Evolutionary conservation across 2,329 filamentous ascomycete species (phyloP), one percentile per base, ranked within the genome.

Genomic region (Fusarium palustre): DNA sequence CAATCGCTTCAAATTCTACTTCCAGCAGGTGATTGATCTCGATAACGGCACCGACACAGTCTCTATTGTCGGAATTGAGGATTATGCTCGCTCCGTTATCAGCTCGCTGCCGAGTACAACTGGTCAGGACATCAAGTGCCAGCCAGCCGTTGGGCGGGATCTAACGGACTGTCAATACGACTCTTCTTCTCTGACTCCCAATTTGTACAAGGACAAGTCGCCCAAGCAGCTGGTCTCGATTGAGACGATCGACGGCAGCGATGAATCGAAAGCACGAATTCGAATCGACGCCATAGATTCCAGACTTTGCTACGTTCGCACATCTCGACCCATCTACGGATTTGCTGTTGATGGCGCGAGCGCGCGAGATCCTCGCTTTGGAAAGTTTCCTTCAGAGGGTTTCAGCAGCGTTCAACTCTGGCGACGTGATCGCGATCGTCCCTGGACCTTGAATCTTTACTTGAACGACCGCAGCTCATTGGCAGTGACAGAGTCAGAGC

Each of bases 1-100:
- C 62, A 92, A 90, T 76, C 88, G 93, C 38, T 88, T 97, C 78
- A 98, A 98, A 79, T 85, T 95, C 48, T 97, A 90, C 79, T 97
- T 98, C 78, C 83, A 92, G 50, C 94, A 99, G 77, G 87, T 87
- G 12, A 83, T 97, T 48, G 88, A 97, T 70, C 86, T 97, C 12
- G 91, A 92, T 69, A 88, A 85, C 6, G 90, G 90, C n/a, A 81
- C 85, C 16, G 93, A 93, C 69, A 83, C 81, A 3, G 91, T 94
- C 41, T 88, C 88, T 34, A 82, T 97, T 11, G 86, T 84, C 1
- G 94, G 93, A 1, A 77, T 93, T 4, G 84, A 88, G 67, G 83
- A 88, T 6, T 97, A 89, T 76, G 81, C 96, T 2, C 83, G 87
- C 15, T 81, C 86, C 34, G 88, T 95, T 46, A 87, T 96, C 59